Base-by-base conservation (phyloP, 2,329 filamentous ascomycete species). In the Aspergillus pseudoviridinutans region DNA sequence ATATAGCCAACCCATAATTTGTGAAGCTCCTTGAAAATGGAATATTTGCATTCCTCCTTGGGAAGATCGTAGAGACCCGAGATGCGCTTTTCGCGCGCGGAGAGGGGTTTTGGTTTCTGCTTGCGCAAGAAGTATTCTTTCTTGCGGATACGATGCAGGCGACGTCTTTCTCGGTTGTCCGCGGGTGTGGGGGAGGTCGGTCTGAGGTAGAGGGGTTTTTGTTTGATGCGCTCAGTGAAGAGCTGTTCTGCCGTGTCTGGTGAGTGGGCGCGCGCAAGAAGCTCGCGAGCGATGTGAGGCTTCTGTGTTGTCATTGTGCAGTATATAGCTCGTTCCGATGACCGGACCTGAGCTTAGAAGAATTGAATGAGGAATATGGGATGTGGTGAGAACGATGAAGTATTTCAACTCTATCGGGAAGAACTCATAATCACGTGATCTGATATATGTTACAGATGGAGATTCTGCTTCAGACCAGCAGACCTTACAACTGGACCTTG, bases 1-100 rank as follows among this genome's bases (percentile, higher is more conserved):
- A 94, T 89, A 74, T 99, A 99, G 3, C 84, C 87, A 41, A 87
- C 75, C 94, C 94, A 99, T 61, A 99, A 79, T 17, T 75, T 74
- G 71, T 95, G 85, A 64, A 99, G 76, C 0, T 89, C 88, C 64
- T 86, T 83, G 72, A 94, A 97, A 32, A 93, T 82, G 4, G 80
- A 80, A 68, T 95, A 95, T 61, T 86, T 87, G 64, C 84, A 83
- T 56, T 87, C 84, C 38, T 82, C 77, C 58, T 84, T 84, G 0
- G 89, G 88, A 5, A 97, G 82, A 10, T 90, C 84, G 76, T 95
- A 87, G 17, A 97, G 80, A 10, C 86, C 84, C 0, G 92, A 80
- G 4, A 78, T 78, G 14, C 92, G 87, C 64, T 92, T 91, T 69
- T 94, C 84, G 24, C 87, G 85, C 0, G 92, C 88, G 0, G 91